Evolutionary conservation across 108 stramenopile genomes (phyloP), one percentile per base, ranked within the genome.

Genomic region (Skeletonema potamos): DNA sequence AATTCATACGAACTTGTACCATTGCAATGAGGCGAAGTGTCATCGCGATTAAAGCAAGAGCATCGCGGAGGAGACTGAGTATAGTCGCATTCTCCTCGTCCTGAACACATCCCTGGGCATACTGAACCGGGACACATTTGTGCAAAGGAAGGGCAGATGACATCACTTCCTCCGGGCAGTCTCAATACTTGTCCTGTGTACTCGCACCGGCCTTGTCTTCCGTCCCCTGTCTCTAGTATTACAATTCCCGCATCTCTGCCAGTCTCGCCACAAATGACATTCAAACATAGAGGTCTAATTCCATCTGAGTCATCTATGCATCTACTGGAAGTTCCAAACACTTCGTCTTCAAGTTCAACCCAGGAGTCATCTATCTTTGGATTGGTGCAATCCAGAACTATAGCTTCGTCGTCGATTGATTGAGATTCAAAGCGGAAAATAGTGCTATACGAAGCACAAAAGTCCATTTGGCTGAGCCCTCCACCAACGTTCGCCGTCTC

Each of bases 21-120:
- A 32, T 41, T 28, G 46, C 79, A 80, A 51, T 69, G 29, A 13
- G 60, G 44, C 24, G 72, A 78, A 17, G 54, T 57, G 43, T 82
- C 82, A 33, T 15, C 46, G 7, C 77, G 59, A 68, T 82, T 72
- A 55, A 74, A 82, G 28, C 82, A 82, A 27, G 77, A 28, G 33
- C 81, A 82, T 66, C 66, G 64, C 27, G 76, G 63, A 33, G 81
- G 70, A 13, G 81, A 66, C 12, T 57, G 17, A 6, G 74, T 71
- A 39, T 66, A 82, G 62, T 82, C 64, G 37, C 82, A 82, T 46
- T 24, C 29, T 11, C 82, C 82, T 30, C 72, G 27, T n/a, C 82
- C 82, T 32, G 77, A 51, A 43, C 82, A 82, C 30, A 69, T 77
- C 5, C 66, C 76, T 54, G 73, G 72, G 41, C 82, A 82, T 54